Percentiles rank a stretch among this genome's conserved stretches.
These are phyloP conservation scores for Microsporum ferrugineum DNA, from an alignment of 2,329 filamentous ascomycete genomes.

Conservation along the genomic window DNA sequence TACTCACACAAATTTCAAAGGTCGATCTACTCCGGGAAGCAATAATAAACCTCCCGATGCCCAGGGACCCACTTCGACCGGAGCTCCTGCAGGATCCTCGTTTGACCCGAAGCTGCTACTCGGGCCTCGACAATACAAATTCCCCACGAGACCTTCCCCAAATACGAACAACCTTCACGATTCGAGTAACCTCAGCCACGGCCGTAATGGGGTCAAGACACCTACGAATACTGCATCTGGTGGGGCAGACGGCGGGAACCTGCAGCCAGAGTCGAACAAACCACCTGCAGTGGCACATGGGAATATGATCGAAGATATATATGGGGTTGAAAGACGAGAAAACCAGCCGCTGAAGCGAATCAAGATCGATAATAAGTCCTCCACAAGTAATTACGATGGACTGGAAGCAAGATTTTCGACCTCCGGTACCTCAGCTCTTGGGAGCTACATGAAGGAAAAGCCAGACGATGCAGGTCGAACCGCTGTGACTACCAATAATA, in stretches of 20 bases:
- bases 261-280: constrained; percentile 13
- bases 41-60: not conserved
- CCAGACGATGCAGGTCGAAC: constrained; percentile 27
- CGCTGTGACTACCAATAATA: constrained; percentile 36
- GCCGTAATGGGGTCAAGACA: not conserved
- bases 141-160: not conserved
- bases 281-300: constrained; percentile 18
- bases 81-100: constrained; percentile 5
- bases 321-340: constrained; percentile 59
- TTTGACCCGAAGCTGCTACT: constrained; percentile 15
- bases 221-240: not conserved
- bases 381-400: constrained; percentile 28
- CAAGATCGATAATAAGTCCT: constrained; percentile 39
- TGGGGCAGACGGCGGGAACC: constrained; percentile 14
- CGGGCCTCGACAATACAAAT: constrained; percentile 13
- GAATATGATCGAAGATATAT: constrained; percentile 58
- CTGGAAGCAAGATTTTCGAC: constrained; percentile 26
- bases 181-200: not conserved
- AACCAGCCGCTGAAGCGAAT: constrained; percentile 53
- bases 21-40: not conserved
- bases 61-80: not conserved
- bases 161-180: not conserved
- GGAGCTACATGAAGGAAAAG: constrained; percentile 55
- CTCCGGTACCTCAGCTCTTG: constrained; percentile 46
- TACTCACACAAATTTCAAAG: constrained; percentile 4